Evolutionary conservation across 306 rosid genomes (phyloP).

Genomic region (Aeschynomene evenia): DNA sequence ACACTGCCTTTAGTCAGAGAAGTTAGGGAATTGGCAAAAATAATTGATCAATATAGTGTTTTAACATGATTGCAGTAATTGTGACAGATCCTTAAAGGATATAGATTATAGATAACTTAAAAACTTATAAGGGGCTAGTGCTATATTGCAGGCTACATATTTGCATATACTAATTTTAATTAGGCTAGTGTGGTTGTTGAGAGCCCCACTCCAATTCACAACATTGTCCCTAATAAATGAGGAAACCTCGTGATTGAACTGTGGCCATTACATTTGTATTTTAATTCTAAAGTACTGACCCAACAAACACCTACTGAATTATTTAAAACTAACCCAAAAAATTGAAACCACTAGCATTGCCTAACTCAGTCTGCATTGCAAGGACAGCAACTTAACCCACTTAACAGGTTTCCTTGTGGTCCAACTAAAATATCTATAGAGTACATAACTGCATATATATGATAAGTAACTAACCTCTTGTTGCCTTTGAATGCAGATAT

Average conservation of each 20-base stretch:
- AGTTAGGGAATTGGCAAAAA: neutral
- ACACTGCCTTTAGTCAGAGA: neutral
- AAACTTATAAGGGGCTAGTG: neutral
- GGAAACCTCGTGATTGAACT: neutral
- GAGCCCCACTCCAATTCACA: neutral
- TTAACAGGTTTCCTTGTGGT: neutral
- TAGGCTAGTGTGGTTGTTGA: slow-evolving; percentile 1
- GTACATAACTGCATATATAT: too few species aligned
- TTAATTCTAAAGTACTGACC: slow-evolving; percentile 7
- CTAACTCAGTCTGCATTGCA: neutral
- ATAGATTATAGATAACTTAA: neutral
- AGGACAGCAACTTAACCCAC: slow-evolving; percentile 18
- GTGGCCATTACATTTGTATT: neutral
- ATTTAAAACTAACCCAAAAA: neutral
- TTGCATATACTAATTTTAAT: neutral
- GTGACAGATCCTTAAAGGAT: neutral
- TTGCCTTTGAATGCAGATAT: neutral
- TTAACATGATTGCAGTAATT: neutral
- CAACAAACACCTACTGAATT: neutral
- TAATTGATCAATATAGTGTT: neutral
- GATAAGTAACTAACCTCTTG: neutral
- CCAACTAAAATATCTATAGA: neutral
- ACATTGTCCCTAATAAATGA: neutral
- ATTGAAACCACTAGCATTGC: slow-evolving; percentile 8
- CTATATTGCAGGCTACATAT: neutral